Base-by-base conservation (phyloP, 2,329 filamentous ascomycete genomes). In the Fusarium falciforme region DNA sequence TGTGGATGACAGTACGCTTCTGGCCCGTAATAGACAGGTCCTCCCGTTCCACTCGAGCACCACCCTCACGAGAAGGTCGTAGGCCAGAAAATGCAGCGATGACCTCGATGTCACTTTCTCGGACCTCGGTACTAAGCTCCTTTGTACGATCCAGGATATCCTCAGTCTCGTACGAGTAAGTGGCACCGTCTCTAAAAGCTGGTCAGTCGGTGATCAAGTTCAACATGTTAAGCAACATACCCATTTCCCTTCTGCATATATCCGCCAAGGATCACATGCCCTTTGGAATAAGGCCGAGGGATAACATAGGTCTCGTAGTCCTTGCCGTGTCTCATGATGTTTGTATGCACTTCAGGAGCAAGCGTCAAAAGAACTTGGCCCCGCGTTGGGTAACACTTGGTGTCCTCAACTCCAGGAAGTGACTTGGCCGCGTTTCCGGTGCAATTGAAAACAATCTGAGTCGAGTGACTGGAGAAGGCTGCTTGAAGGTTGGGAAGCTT, bases 1-100 rank as follows among this genome's bases (percentile, higher is more conserved):
- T 85, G 71, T 85, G 84, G 5, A 85, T 80, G 12, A 83, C 54
- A 0, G 68, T 64, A 1, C 77, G 72, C 17, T 72, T 70, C 42
- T 76, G 33, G 7, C 77, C 80, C 3, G 64, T 66, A 4, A 83
- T 72, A 0, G 63, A 22, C 8, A 81, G 20, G 10, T 72, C 59
- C 57, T 85, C 85, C 10, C 86, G 74, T 73, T 87, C 86, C 20
- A 87, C 83, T 2, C 85, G 83, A 40, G 81, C 82, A 38, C 84
- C 82, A 14, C 87, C 86, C 55, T 82, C 77, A 2, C 82, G 80
- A 2, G 82, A 84, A 1, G 82, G 82, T 12, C 82, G 72, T 10
- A 82, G 73, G 5, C 82, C 82, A 0, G 82, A 74, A 22, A 81
- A 77, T 0, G 72, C 80, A 2, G 80, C 80, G 2, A 85, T 73